Base-by-base conservation (phyloP, 2,329 filamentous ascomycete genomes). In the Phaeoacremonium minimum region DNA sequence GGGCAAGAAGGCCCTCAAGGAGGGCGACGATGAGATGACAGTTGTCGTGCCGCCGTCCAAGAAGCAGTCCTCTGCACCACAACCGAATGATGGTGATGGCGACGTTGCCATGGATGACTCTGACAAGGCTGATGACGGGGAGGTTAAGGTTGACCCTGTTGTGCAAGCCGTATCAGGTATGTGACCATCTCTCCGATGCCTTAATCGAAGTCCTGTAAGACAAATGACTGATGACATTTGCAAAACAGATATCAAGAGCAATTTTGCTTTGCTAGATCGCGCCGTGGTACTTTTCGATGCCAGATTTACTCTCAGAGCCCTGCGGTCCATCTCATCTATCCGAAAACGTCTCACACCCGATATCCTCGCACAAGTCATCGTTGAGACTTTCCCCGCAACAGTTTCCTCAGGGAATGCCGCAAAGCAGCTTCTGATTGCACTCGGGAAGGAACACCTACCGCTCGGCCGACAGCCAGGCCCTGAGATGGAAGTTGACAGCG, bases 271-370 rank as follows among this genome's bases (percentile, higher is more conserved):
- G 47, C 77, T 98, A 56, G 90, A 96, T 56, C 85, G 89, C 55
- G 93, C 90, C 48, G 91, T 98, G 46, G 75, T 83, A 47, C 80
- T 94, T 52, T 98, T 97, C 63, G 93, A 98, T 66, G 81, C 90
- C 41, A 83, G 93, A 70, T 98, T 96, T 67, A 88, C 91, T 39
- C 84, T 98, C 46, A 81, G 93, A 57, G 93, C 93, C 44, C 78
- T 98, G 46, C 85, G 93, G 54, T 95, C 90, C 51, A 95, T 97
- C 67, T 95, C 93, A 28, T 90, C 89, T 37, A 83, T 97, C 60
- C 88, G 93, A 61, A 97, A 97, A 74, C 81, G 87, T 48, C 75
- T 95, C 49, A 87, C 83, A 12, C 77, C 86, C 40, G 86, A 91
- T 50, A 82, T 95, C 49, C 73, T 96, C 48, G 78, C 83, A 34